Evolutionary conservation across 169 alveolate genomes (phyloP), one percentile per base, ranked within the genome.

Genomic region (Babesia bovis): DNA sequence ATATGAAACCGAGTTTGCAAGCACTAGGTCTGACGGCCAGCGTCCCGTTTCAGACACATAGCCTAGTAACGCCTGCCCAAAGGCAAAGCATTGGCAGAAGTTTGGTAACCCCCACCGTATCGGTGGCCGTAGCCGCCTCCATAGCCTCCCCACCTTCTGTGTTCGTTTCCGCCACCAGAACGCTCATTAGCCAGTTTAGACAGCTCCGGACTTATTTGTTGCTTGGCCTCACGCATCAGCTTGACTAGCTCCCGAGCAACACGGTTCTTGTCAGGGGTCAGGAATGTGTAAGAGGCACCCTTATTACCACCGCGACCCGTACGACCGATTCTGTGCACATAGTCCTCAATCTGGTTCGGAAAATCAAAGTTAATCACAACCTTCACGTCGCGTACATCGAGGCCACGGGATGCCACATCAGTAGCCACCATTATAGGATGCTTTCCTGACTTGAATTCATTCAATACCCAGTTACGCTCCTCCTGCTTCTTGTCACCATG

Each of bases 371-470:
- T 98, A 35, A 98, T 92, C 15, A 98, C 99, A 74, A 84, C 93
- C 71, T 92, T 94, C 65, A 96, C 95, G 66, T 96, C 98, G 60
- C 97, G 96, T 49, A 98, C 98, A 83, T 98, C 99, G 55, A 97
- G 85, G 25, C 99, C 99, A 66, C 99, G 93, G 36, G 98, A 92
- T 15, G 99, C 99, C 4, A 98, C 99, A 83, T 98, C 99, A 0
- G 99, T 97, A n/a, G 99, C 99, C 44, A 97, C 95, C 91, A 97
- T 87, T 63, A 97, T 96, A 47, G 97, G 97, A 44, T 92, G 89
- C 47, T 94, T 87, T 41, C 99, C 99, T 32, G 90, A 85, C 88
- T 94, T 96, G 90, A 97, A 97, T 47, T 96, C 97, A 63, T 94
- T 93, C 82, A 97, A 83, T 17, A 96, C 98, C 94, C 92, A 85